These are phyloP conservation scores for Gracilaria domingensis DNA, from an alignment of 23 red algal genomes.

Conservation along the genomic window DNA sequence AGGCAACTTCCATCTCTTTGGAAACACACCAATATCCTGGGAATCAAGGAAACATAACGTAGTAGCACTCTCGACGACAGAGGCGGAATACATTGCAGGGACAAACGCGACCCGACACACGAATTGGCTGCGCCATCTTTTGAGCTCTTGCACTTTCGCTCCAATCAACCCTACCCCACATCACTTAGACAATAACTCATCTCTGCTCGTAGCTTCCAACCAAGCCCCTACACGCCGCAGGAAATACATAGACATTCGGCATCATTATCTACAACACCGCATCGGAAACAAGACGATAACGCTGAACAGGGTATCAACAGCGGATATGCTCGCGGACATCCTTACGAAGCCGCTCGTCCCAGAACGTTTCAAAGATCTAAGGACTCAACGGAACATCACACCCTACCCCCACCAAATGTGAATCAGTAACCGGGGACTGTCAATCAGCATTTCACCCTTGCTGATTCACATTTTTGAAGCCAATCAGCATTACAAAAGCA, in stretches of 20 bases:
- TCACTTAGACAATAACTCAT: conserved; percentile 83
- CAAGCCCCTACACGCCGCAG: conserved; percentile 65
- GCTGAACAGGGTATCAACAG: background rate
- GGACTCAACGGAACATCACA: background rate
- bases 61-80: too few species aligned
- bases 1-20: too few species aligned
- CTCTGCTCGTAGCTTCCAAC: conserved; percentile 81
- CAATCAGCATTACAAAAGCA: conserved; percentile 17
- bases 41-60: too few species aligned
- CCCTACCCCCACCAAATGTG: background rate
- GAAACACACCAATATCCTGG: too few species aligned
- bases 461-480: background rate
- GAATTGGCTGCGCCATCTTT: too few species aligned
- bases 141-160: too few species aligned
- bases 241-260: background rate
- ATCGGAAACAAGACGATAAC: background rate
- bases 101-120: too few species aligned
- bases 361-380: too few species aligned
- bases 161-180: conserved; percentile 87
- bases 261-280: background rate
- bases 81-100: too few species aligned
- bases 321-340: background rate
- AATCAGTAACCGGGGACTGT: too few species aligned
- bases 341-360: background rate
- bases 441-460: background rate